phyloP scores from a whole-genome alignment of 495 filamentous ascomycete species.

The Penicillium macrosclerotiorum region DNA sequence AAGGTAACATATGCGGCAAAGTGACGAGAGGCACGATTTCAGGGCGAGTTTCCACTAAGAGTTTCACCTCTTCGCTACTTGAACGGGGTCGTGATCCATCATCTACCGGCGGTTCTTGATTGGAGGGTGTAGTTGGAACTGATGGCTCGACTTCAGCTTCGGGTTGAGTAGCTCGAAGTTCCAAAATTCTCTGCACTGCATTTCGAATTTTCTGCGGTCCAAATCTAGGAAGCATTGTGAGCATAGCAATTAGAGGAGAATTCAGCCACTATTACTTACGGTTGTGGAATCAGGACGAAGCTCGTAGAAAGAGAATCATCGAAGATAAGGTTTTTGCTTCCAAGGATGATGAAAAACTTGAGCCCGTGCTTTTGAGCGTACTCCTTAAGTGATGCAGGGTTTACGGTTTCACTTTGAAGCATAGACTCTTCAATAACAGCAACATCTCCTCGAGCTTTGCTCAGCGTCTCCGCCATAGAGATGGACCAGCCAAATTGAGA shows the following conservation, averaged over 20 bases:
- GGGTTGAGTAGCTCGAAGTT: constrained; percentile 7
- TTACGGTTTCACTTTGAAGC: constrained; percentile 9
- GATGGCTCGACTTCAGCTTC: background rate
- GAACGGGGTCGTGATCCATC: too few relatives aligned
- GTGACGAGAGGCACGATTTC: constrained; percentile 4
- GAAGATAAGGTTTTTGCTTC: constrained; percentile 14
- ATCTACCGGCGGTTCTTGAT: too few relatives aligned
- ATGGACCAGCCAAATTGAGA: constrained; percentile 29
- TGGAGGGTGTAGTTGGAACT: too few relatives aligned
- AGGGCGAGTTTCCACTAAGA: too few relatives aligned
- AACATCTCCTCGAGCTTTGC: constrained; percentile 27
- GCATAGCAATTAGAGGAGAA: background rate
- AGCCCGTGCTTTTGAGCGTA: constrained; percentile 8
- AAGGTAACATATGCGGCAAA: background rate
- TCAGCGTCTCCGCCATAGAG: constrained; percentile 28
- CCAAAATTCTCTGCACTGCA: constrained; percentile 22
- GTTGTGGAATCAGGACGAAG: constrained; percentile 29
- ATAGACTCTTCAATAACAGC: constrained; percentile 30
- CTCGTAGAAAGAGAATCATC: constrained; percentile 9
- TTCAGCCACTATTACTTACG: constrained; percentile 27
- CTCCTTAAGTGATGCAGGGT: constrained; percentile 9
- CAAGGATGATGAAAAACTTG: constrained; percentile 30
- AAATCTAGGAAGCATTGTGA: constrained; percentile 25
- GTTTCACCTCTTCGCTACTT: too few relatives aligned
- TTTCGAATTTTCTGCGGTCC: constrained; percentile 32